A percentile compares a stretch with the other conserved stretches of the same genome.
Conservation (phyloP, 2,329 filamentous ascomycete genomes). For the Aspergillus sp. region DNA sequence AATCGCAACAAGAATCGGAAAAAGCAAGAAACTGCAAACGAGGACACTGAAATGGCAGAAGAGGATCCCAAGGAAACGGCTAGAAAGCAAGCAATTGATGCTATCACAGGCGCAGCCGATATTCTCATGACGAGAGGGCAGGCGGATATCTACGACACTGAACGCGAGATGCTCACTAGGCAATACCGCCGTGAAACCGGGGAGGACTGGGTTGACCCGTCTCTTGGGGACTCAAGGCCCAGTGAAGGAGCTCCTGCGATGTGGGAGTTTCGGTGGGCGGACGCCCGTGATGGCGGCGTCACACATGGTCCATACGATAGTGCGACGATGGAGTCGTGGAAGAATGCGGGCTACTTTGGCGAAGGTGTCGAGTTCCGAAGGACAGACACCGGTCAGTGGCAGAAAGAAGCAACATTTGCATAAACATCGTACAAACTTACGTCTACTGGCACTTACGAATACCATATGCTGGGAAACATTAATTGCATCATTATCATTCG, state of each 20-base stretch:
- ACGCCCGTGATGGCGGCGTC: conserved; percentile 76
- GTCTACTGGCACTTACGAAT: conserved; percentile 15
- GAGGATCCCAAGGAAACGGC: conserved; percentile 69
- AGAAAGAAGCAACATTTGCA: conserved; percentile 52
- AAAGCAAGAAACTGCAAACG: conserved; percentile 39
- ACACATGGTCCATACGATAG: conserved; percentile 86
- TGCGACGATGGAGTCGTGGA: conserved; percentile 85
- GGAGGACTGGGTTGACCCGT: conserved; percentile 72
- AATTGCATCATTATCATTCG: conserved; percentile 25
- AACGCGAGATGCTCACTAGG: conserved; percentile 78
- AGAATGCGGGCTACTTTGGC: conserved; percentile 87
- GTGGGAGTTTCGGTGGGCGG: conserved; percentile 95
- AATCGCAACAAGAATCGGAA: conserved; percentile 55
- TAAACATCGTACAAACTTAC: conserved; percentile 34
- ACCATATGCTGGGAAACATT: conserved; percentile 15
- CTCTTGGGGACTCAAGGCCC: conserved; percentile 30
- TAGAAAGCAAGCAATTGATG: conserved; percentile 73
- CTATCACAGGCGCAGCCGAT: conserved; percentile 87
- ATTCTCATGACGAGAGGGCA: conserved; percentile 79
- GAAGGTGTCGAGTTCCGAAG: conserved; percentile 77
- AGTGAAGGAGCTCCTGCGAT: conserved; percentile 45
- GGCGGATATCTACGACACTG: conserved; percentile 86
- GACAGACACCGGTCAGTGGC: conserved; percentile 60
- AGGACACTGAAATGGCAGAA: conserved; percentile 71
- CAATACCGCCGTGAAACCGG: conserved; percentile 84